Base-by-base conservation (phyloP, 495 filamentous ascomycete species). In the Penicillium pulvis region DNA sequence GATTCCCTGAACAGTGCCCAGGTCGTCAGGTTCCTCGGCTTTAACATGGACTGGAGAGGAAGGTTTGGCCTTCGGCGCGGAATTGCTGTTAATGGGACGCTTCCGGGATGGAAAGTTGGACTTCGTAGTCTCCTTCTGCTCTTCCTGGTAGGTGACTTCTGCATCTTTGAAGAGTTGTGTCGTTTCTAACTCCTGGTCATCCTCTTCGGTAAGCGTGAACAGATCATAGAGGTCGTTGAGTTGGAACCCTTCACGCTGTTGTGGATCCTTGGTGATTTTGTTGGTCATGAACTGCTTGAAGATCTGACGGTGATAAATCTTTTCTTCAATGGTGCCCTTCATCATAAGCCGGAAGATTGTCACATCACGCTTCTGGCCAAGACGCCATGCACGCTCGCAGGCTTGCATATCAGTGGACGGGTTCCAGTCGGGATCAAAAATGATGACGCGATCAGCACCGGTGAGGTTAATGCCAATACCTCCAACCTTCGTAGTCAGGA, bases 361-460 rank as follows among this genome's bases (percentile, higher is more conserved):
- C 19, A 98, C 94, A 46, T 96, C 90, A 48, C 87, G 86, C 67
- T 93, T 97, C 74, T 98, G 94, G 4, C 94, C 94, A 11, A 98
- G 80, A 42, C 94, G 84, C 94, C 94, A 98, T 23, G 94, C 93
- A 55, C 94, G 84, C 74, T 98, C 94, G n/a, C 93, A 86, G 5
- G 94, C 94, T 69, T 98, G 93, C 28, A 93, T 77, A 65, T 97
- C 92, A 1, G 90, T 97, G 2, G 91, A 94, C 10, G 91, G 92
- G 70, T 98, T 97, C 94, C 94, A 98, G 69, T 98, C 93, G 0
- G 94, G 94, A 66, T 98, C 94, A 61, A 90, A 98, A 54, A 98
- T 96, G 67, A 98, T 95, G 54, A 98, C 92, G 24, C 94, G 88
- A 71, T 96, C 90, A 1, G 94, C 94, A 6, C 94, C 93, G 8